These are phyloP conservation scores for Solanum chacoense DNA, from an alignment of 305 asterid species.

Conservation along the genomic window DNA sequence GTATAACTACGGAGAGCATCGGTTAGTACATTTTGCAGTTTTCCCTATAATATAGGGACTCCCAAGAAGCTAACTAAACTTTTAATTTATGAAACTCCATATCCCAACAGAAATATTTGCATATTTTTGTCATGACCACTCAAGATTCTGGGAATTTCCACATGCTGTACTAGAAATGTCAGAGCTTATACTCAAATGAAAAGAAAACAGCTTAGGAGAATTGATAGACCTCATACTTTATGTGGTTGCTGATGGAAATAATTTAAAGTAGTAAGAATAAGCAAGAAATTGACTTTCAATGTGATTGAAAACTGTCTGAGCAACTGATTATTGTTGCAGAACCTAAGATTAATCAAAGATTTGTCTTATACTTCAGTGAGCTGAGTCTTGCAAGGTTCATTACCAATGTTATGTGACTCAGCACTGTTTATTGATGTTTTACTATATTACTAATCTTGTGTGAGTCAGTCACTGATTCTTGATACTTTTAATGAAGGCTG, in stretches of 20 bases:
- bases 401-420: not conserved
- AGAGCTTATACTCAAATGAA: not conserved
- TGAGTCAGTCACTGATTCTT: not conserved
- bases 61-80: not conserved
- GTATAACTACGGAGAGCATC: slow-evolving; percentile 93
- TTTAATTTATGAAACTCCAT: not conserved
- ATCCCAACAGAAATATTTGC: not conserved
- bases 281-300: not conserved
- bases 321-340: not conserved
- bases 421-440: not conserved
- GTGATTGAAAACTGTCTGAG: not conserved
- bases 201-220: not conserved
- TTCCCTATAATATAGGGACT: not conserved
- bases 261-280: not conserved
- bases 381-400: not conserved
- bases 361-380: not conserved
- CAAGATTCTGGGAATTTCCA: not conserved
- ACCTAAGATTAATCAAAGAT: not conserved
- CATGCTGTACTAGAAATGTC: not conserved
- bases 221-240: not conserved
- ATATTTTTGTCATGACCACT: not conserved
- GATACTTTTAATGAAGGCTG: slow-evolving; percentile 40
- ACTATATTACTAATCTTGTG: not conserved
- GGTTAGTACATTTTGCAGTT: slow-evolving; percentile 29
- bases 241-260: not conserved